Conservation (phyloP, 192 early-diverging fungal genomes). For the Phycomyces nitens region DNA sequence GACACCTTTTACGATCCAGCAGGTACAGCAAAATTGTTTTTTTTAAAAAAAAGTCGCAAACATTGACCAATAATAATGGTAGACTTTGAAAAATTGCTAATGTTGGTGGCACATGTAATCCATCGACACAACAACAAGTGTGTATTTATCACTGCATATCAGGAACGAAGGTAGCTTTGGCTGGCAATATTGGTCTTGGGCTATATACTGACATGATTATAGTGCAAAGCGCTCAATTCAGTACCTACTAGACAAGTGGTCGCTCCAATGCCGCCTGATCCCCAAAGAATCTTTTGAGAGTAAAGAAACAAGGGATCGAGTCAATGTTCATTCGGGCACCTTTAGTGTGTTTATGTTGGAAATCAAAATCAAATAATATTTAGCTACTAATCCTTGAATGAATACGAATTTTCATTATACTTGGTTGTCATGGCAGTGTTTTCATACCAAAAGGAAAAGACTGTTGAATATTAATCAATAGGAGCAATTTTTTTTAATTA, state of each 20-base stretch:
- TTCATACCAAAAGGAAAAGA: no score
- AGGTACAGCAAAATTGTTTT: slow-evolving; percentile 29
- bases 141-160: slow-evolving; percentile 68
- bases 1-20: slow-evolving; percentile 57
- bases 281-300: slow-evolving; percentile 35
- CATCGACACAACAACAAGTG: slow-evolving; percentile 46
- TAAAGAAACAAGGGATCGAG: slow-evolving; percentile 21
- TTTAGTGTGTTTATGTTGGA: slow-evolving; percentile 34
- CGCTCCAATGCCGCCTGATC: slow-evolving; percentile 39
- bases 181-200: neutral
- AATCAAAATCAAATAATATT: slow-evolving; percentile 4
- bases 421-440: no score
- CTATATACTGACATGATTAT: neutral
- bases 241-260: slow-evolving; percentile 59
- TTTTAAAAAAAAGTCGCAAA: no score
- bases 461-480: no score
- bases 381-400: no score
- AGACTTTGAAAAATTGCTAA: slow-evolving; percentile 68
- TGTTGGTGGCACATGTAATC: slow-evolving; percentile 58
- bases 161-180: slow-evolving; percentile 49
- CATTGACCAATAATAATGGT: neutral
- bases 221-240: slow-evolving; percentile 63
- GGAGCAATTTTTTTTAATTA: no score
- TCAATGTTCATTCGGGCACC: slow-evolving; percentile 12
- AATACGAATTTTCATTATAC: no score